These are phyloP conservation scores for Astragalus membranaceus DNA, from an alignment of 306 rosid species.

Conservation along the genomic window DNA sequence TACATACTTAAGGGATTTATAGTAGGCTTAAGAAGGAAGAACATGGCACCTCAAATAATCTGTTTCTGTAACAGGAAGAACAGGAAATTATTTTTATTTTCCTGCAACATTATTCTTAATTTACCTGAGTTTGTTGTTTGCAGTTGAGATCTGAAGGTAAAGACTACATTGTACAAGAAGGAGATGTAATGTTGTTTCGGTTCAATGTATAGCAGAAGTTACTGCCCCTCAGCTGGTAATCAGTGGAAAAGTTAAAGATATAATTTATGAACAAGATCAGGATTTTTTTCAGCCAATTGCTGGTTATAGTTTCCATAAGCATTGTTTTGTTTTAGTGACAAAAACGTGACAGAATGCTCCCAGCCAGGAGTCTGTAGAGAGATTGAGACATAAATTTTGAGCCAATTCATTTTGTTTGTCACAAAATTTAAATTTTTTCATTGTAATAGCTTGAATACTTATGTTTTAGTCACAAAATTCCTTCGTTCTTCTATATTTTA, in stretches of 20 bases:
- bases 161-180: conserved; percentile 87
- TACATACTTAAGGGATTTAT: no score
- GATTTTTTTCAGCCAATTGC: conserved; percentile 10
- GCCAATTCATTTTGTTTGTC: conserved; percentile 7
- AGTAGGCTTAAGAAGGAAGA: background rate
- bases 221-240: background rate
- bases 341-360: background rate
- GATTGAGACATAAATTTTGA: conserved; percentile 14
- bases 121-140: conserved; percentile 24
- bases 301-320: conserved; percentile 14
- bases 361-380: background rate
- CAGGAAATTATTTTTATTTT: background rate
- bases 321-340: conserved; percentile 8
- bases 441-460: no score
- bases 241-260: conserved; percentile 12
- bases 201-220: conserved; percentile 60
- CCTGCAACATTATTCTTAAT: background rate
- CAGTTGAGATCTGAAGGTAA: conserved; percentile 97
- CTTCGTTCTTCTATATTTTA: no score
- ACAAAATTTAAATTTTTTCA: no score
- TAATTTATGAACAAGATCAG: background rate
- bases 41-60: background rate
- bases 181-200: conserved; percentile 94
- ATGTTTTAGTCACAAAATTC: no score
- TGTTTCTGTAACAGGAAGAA: no score